Evolutionary conservation across 805 yeast genomes (phyloP).

Genomic region (Kluyveromyces dobzhanskii): DNA sequence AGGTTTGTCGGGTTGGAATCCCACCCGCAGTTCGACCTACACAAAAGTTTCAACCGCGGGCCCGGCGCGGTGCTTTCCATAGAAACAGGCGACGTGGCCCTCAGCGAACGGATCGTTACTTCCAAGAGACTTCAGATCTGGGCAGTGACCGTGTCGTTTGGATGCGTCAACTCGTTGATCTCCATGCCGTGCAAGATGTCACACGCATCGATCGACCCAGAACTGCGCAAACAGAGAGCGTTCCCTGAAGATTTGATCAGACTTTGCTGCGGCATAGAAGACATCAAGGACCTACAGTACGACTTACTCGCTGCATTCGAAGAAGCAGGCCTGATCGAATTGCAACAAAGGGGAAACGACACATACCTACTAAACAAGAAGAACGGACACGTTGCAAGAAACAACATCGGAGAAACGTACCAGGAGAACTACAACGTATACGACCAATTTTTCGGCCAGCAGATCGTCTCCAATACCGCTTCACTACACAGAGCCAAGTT

Average conservation of each 20-base stretch:
- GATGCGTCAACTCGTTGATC: slow-evolving; percentile 86
- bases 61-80: slow-evolving; percentile 85
- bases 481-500: slow-evolving; percentile 3
- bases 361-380: slow-evolving; percentile 13
- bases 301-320: slow-evolving; percentile 68
- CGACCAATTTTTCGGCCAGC: slow-evolving; percentile 17
- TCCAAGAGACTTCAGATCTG: slow-evolving; percentile 52
- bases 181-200: slow-evolving; percentile 95
- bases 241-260: slow-evolving; percentile 90
- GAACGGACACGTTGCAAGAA: slow-evolving; percentile 14
- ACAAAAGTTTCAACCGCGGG: slow-evolving; percentile 68
- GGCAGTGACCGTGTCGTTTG: slow-evolving; percentile 88
- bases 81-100: slow-evolving; percentile 69
- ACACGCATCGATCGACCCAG: slow-evolving; percentile 90
- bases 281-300: slow-evolving; percentile 67
- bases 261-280: slow-evolving; percentile 87
- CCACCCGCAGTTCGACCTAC: slow-evolving; percentile 77
- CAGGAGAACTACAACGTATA: slow-evolving; percentile 14
- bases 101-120: slow-evolving; percentile 67
- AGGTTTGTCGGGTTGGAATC: slow-evolving; percentile 78
- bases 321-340: slow-evolving; percentile 50
- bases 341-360: slow-evolving; percentile 23
- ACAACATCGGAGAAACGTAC: slow-evolving; percentile 14
- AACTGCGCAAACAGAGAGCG: slow-evolving; percentile 77
- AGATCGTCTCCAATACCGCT: slow-evolving; percentile 5